These are phyloP conservation scores for Acacia concinna DNA, from an alignment of 331 rosid species.

Conservation along the genomic window DNA sequence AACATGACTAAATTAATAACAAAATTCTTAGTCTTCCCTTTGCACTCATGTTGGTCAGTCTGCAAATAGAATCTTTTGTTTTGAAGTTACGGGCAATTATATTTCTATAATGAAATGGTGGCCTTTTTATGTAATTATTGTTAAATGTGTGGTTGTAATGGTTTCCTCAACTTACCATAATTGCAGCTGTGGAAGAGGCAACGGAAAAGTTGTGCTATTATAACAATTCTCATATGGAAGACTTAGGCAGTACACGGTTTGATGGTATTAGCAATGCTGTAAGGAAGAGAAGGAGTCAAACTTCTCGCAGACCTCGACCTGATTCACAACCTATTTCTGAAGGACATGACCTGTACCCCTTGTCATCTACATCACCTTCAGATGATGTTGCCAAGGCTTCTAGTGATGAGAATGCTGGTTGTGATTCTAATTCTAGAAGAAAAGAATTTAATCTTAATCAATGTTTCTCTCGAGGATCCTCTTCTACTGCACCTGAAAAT, in stretches of 20 bases:
- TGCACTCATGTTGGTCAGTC: slow-evolving; percentile 1
- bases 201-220: slow-evolving; percentile 20
- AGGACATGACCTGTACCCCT: slow-evolving; percentile 53
- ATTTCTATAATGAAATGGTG: background rate
- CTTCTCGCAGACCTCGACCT: slow-evolving; percentile 76
- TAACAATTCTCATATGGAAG: slow-evolving; percentile 58
- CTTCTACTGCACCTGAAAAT: slow-evolving; percentile 41
- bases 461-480: slow-evolving; percentile 48
- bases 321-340: slow-evolving; percentile 69
- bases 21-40: slow-evolving; percentile 4
- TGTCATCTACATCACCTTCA: slow-evolving; percentile 65
- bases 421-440: slow-evolving; percentile 58
- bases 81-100: background rate
- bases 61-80: slow-evolving; percentile 18
- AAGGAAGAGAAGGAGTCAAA: slow-evolving; percentile 87
- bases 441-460: slow-evolving; percentile 74
- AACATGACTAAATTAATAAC: background rate
- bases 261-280: slow-evolving; percentile 62
- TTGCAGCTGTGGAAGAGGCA: slow-evolving; percentile 26
- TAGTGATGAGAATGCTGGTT: slow-evolving; percentile 76
- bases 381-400: slow-evolving; percentile 76
- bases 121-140: slow-evolving; percentile 24
- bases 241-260: slow-evolving; percentile 47
- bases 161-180: slow-evolving; percentile 17
- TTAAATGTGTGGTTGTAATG: slow-evolving; percentile 21